These are phyloP conservation scores for Bacterosira constricta DNA, from an alignment of 108 stramenopile genomes.

Conservation along the genomic window DNA sequence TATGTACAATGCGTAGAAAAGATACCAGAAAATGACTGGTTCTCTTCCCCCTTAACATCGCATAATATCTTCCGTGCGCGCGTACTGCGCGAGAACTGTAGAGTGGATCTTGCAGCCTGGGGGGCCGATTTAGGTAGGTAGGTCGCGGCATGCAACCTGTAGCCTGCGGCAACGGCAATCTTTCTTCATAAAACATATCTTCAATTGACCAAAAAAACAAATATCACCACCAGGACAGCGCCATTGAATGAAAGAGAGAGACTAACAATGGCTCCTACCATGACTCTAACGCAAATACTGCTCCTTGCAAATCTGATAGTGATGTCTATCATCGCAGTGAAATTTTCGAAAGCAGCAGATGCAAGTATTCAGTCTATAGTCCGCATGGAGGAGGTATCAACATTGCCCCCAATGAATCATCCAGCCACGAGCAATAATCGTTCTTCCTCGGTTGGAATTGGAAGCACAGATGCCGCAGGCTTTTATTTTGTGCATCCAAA, in stretches of 20 bases:
- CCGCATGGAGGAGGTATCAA: not conserved
- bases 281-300: not conserved
- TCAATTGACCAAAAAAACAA: no score
- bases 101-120: no score
- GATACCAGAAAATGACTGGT: no score
- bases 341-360: not conserved
- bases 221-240: not conserved
- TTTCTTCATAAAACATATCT: no score
- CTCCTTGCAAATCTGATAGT: not conserved
- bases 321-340: not conserved
- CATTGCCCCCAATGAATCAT: not conserved
- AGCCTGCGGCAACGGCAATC: no score
- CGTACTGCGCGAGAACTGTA: no score
- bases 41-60: no score
- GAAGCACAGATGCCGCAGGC: slow-evolving; percentile 11
- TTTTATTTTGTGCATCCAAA: slow-evolving; percentile 25
- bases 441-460: not conserved
- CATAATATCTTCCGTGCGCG: no score
- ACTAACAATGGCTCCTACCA: not conserved
- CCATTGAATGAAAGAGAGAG: not conserved
- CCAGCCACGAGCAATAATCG: not conserved
- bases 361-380: not conserved
- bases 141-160: no score
- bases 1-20: no score
- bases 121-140: no score